Conservation (phyloP, 2,329 filamentous ascomycete genomes). For the Hymenoscyphus scutula region DNA sequence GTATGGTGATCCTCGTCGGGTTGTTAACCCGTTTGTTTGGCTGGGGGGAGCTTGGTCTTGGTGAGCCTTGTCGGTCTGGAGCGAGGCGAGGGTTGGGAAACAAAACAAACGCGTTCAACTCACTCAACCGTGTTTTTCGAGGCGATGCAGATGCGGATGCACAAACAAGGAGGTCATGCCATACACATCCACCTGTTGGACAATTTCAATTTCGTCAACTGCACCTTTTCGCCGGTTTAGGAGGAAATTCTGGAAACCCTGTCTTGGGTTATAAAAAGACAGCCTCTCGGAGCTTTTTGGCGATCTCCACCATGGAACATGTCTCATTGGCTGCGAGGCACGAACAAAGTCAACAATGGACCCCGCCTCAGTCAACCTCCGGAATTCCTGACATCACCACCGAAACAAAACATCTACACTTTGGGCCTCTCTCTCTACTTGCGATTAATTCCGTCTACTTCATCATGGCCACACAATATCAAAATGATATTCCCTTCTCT, state of each 20-base stretch:
- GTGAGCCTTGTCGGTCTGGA: neutral
- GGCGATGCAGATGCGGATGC: constrained; percentile 17
- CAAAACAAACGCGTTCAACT: constrained; percentile 7
- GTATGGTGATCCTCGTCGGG: constrained; percentile 17
- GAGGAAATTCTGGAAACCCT: neutral
- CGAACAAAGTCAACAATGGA: constrained; percentile 4
- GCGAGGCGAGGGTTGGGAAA: constrained; percentile 12
- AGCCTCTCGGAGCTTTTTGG: neutral
- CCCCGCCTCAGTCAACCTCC: neutral
- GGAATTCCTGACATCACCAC: neutral
- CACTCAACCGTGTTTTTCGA: constrained; percentile 13
- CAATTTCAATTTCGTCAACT: neutral
- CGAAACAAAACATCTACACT: constrained; percentile 4
- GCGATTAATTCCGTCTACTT: neutral
- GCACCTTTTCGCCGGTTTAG: neutral
- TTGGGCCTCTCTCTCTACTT: neutral
- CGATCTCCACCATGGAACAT: neutral
- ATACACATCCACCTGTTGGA: neutral
- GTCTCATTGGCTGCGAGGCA: neutral
- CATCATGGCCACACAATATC: constrained; percentile 34
- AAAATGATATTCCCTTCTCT: constrained; percentile 48
- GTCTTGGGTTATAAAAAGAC: constrained; percentile 2
- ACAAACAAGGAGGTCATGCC: constrained; percentile 10
- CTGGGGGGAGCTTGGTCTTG: neutral
- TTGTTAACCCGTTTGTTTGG: neutral